phyloP scores from a whole-genome alignment of 306 rosid species.

The Ormosia semicastrata region DNA sequence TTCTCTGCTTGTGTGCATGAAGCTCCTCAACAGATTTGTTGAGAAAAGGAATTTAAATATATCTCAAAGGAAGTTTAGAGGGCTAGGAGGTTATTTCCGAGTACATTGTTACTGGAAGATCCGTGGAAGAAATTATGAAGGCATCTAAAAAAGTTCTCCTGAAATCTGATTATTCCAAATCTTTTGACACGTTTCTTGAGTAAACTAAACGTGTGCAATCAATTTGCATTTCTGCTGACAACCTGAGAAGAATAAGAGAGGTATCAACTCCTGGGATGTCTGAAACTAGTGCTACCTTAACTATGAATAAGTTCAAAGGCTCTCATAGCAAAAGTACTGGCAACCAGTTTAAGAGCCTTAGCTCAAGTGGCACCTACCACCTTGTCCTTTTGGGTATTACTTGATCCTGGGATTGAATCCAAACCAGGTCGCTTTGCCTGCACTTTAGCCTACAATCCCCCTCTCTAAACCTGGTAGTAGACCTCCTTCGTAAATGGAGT shows the following conservation, averaged over 20 bases:
- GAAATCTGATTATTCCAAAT: conserved; percentile 88
- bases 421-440: too few species aligned
- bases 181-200: conserved; percentile 92
- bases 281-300: conserved; percentile 36
- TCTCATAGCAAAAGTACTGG: conserved; percentile 38
- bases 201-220: conserved; percentile 79
- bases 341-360: too few species aligned
- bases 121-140: conserved; percentile 91
- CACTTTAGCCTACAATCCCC: too few species aligned
- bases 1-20: not conserved
- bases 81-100: conserved; percentile 98
- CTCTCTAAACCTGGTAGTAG: too few species aligned
- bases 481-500: too few species aligned
- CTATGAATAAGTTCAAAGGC: conserved; percentile 33
- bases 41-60: conserved; percentile 37
- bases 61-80: conserved; percentile 89
- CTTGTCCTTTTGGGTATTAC: too few species aligned
- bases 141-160: conserved; percentile 91
- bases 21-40: not conserved
- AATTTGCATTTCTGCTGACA: conserved; percentile 80
- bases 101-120: conserved; percentile 85
- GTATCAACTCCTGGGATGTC: conserved; percentile 32
- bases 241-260: conserved; percentile 76
- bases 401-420: too few species aligned
- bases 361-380: too few species aligned